Evolutionary conservation across 1,284 basidiomycete species (phyloP), one percentile per base, ranked within the genome.

Genomic region (Microbotryum silenes-acaulis): DNA sequence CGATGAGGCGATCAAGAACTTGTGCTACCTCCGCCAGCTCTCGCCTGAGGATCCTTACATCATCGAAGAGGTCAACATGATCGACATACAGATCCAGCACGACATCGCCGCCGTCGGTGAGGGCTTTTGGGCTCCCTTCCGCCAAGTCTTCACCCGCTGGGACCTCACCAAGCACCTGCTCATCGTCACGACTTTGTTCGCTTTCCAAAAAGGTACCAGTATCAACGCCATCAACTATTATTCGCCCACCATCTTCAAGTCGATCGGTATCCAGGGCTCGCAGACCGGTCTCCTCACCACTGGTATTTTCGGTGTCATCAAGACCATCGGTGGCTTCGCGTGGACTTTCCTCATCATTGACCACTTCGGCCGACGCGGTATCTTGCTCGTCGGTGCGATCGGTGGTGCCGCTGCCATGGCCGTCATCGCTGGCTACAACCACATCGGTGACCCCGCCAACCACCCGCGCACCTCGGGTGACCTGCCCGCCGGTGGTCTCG

Each of bases 171-270:
- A 29, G 14, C 54, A 54, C 37, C 57, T 58, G 48, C 52, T 63
- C 47, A 58, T 63, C 54, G 54, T 83, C 57, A 86, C 75, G 8
- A 51, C 61, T 31, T 44, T 63, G 29, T 64, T 66, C 66, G 46
- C 63, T 16, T 65, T 58, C 46, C 64, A 68, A 52, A 57, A 57
- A 53, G 57, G 56, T 8, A 63, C 55, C 8, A 65, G 65, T 18
- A 80, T 81, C 71, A 82, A 81, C 71, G 79, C 78, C 1, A 83
- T 87, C 67, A 82, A 81, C 57, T 89, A 89, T 75, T 89, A 89
- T 71, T 85, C 87, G 4, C 88, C 88, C 1, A 75, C 75, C 14
- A 71, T 76, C 57, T 79, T 80, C 75, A 76, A 77, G 25, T 77
- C 78, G 21, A 78, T 87, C 52, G 82, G 83, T 16, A 79, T 85